Conservation (phyloP, 2,329 filamentous ascomycete genomes). For the Trichoderma sp. region DNA sequence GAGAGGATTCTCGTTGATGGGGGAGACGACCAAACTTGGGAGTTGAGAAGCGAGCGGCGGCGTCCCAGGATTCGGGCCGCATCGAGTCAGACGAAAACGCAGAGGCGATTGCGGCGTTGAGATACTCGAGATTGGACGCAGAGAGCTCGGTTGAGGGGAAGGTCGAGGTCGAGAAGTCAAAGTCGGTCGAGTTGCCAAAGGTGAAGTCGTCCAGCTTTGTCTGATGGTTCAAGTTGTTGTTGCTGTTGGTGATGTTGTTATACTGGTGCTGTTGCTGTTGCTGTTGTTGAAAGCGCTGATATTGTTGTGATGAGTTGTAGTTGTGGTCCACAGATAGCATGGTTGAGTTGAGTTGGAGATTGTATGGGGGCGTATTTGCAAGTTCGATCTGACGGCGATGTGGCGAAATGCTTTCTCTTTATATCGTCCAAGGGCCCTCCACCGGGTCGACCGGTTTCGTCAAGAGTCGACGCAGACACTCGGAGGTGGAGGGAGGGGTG, state of each 20-base stretch:
- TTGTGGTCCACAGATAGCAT: conserved; percentile 36
- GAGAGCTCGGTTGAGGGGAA: conserved; percentile 26
- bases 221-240: conserved; percentile 10
- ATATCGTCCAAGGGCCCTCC: conserved; percentile 12
- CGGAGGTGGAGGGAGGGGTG: neutral
- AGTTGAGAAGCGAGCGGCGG: conserved; percentile 38
- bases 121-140: conserved; percentile 26
- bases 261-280: conserved; percentile 26
- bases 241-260: conserved; percentile 30
- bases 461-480: conserved; percentile 16
- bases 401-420: conserved; percentile 25
- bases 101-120: conserved; percentile 29
- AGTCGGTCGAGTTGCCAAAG: conserved; percentile 22
- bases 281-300: conserved; percentile 25
- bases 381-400: conserved; percentile 14
- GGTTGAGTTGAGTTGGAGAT: conserved; percentile 25
- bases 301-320: conserved; percentile 26
- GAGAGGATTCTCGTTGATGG: conserved; percentile 62
- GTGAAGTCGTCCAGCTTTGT: conserved; percentile 27
- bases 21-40: conserved; percentile 42
- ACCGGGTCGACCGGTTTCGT: conserved; percentile 22
- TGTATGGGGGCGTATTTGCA: conserved; percentile 26
- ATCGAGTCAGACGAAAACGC: conserved; percentile 36
- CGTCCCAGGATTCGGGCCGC: conserved; percentile 47
- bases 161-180: neutral